These are phyloP conservation scores for Xylaria polymorpha DNA, from an alignment of 2,329 filamentous ascomycete genomes.

Conservation along the genomic window DNA sequence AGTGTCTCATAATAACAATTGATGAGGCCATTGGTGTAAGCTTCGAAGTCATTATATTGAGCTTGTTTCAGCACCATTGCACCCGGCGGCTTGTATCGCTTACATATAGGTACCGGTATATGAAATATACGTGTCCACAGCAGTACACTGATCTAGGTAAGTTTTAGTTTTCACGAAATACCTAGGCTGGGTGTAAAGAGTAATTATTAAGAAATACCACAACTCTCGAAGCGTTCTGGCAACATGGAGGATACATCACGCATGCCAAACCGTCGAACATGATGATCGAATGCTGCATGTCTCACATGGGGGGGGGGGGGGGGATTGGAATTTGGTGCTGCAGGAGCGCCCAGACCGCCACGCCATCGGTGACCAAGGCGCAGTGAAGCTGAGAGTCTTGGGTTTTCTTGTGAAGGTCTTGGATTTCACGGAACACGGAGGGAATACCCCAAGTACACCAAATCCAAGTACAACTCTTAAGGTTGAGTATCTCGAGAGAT, in stretches of 20 bases:
- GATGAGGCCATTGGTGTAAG: background rate
- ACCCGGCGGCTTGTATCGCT: background rate
- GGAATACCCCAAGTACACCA: background rate
- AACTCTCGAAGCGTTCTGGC: background rate
- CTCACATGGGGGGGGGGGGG: background rate
- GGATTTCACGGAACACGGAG: background rate
- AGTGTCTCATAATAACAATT: background rate
- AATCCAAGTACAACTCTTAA: no score
- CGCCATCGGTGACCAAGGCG: conserved; percentile 6
- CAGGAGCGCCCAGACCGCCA: conserved; percentile 12
- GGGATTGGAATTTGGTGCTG: no score
- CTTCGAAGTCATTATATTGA: background rate
- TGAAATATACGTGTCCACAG: background rate
- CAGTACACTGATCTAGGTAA: background rate
- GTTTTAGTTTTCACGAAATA: background rate
- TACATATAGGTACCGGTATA: background rate
- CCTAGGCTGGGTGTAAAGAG: background rate
- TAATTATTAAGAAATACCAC: background rate
- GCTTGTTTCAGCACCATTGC: conserved; percentile 9
- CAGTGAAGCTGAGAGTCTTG: conserved; percentile 19
- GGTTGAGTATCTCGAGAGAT: background rate
- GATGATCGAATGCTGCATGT: conserved; percentile 6
- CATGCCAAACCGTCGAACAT: background rate
- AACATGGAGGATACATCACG: background rate
- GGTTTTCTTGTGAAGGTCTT: background rate